Conservation (phyloP, 352 stramenopile genomes). For the Phytophthora lateralis region DNA sequence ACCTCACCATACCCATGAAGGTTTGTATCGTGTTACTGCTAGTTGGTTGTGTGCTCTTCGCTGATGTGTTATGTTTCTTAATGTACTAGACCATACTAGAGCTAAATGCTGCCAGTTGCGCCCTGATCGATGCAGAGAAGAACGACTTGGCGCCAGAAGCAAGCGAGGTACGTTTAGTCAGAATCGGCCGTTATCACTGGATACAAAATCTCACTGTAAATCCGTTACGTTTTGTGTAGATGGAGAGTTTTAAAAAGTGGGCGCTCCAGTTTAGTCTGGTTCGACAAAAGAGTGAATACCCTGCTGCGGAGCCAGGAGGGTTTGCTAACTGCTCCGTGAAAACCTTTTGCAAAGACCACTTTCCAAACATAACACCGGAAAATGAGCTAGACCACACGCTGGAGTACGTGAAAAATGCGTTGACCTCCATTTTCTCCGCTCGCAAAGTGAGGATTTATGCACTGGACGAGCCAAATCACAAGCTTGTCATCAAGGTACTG, state of each 20-base stretch:
- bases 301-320: conserved; percentile 40
- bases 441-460: conserved; percentile 68
- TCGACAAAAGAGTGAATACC: conserved; percentile 42
- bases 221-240: conserved; percentile 28
- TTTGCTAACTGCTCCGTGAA: conserved; percentile 68
- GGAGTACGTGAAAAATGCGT: conserved; percentile 64
- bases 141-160: conserved; percentile 37
- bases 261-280: conserved; percentile 66
- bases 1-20: conserved; percentile 57
- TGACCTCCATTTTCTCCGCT: conserved; percentile 63
- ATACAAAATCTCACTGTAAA: background rate
- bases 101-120: conserved; percentile 32
- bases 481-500: conserved; percentile 68
- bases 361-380: conserved; percentile 76
- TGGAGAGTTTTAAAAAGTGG: conserved; percentile 80
- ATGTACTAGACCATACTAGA: conserved; percentile 35
- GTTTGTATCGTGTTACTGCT: conserved; percentile 16
- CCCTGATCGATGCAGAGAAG: conserved; percentile 51
- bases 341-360: conserved; percentile 77
- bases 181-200: background rate
- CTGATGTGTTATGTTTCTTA: background rate
- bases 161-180: conserved; percentile 40
- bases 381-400: conserved; percentile 81
- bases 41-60: background rate
- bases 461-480: conserved; percentile 43